Evolutionary conservation across 805 yeast species (phyloP), one percentile per base, ranked within the genome.

Genomic region (Starmerella lactis-condensi): DNA sequence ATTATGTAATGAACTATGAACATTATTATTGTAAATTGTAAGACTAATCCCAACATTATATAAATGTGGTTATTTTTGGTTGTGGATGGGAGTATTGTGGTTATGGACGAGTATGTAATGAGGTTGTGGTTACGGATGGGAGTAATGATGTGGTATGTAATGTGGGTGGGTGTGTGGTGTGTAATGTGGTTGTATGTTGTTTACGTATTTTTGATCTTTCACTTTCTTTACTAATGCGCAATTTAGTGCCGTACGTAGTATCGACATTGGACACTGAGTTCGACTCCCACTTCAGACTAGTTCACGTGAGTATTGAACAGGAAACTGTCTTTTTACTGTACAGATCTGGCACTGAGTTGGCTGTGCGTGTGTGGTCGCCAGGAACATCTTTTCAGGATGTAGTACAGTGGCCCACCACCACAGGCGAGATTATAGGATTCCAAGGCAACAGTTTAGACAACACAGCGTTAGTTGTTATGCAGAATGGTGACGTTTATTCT

Each of bases 401-500:
- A 17, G 34, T 38, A 34, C 37, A 36, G 13, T 26, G 31, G 9
- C 20, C 32, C 14, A 28, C 14, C 10, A 21, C 26, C 4, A 17
- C 11, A 1, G 13, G n/a, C 10, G n/a, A 6, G 5, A 21, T 40
- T 4, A 30, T 38, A 2, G 35, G 35, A 6, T 12, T 39, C 9
- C 28, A 29, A 10, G 34, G 29, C 25, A 36, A 39, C 17, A n/a
- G 31, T 10, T 2, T 39, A 4, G 50, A 61, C n/a, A 61, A 61
- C 17, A 75, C 72, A 42, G 53, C 76, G 25, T 64, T 78, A 1
- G 64, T 79, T 30, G 69, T 81, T 1, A 65, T 79, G 37, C 56
- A 58, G 30, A 67, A 68, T 38, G 96, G 96, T 41, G 93, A 82
- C 47, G 68, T 85, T 8, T 49, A 66, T 24, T 41, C 42, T 24